These are phyloP conservation scores for Carnegiea gigantea DNA, from an alignment of 179 eudicot genomes.

Conservation along the genomic window DNA sequence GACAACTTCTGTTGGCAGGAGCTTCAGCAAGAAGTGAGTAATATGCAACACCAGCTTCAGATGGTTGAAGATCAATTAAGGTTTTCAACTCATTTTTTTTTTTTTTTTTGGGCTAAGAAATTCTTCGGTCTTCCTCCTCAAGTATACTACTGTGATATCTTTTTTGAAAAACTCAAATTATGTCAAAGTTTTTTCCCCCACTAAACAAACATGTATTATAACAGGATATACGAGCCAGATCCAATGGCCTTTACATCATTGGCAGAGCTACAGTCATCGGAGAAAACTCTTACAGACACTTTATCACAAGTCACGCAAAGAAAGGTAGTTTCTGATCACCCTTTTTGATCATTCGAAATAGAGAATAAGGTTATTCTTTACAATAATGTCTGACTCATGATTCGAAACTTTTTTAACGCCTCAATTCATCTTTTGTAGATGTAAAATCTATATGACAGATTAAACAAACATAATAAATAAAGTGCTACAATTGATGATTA, in stretches of 20 bases:
- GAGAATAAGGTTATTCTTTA: neutral
- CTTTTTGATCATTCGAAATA: neutral
- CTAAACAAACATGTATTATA: neutral
- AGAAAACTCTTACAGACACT: constrained; percentile 47
- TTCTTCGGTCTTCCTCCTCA: neutral
- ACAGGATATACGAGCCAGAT: constrained; percentile 67
- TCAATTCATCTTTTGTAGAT: no score
- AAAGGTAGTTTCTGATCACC: constrained; percentile 40
- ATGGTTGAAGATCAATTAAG: constrained; percentile 55
- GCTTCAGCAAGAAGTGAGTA: constrained; percentile 51
- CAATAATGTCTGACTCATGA: neutral
- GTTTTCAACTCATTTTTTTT: neutral
- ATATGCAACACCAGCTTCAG: constrained; percentile 55
- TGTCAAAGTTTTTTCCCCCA: neutral
- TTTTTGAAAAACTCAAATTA: no score
- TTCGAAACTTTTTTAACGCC: no score
- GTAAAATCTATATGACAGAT: no score
- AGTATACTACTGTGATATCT: neutral
- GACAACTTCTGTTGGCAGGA: constrained; percentile 34
- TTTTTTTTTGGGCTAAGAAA: no score
- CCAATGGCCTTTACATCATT: constrained; percentile 40
- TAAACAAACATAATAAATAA: no score
- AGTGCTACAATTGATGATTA: neutral
- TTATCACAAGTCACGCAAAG: constrained; percentile 51
- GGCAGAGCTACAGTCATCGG: constrained; percentile 56